phyloP scores from a whole-genome alignment of 305 asterid genomes.

The Coffea humblotiana region DNA sequence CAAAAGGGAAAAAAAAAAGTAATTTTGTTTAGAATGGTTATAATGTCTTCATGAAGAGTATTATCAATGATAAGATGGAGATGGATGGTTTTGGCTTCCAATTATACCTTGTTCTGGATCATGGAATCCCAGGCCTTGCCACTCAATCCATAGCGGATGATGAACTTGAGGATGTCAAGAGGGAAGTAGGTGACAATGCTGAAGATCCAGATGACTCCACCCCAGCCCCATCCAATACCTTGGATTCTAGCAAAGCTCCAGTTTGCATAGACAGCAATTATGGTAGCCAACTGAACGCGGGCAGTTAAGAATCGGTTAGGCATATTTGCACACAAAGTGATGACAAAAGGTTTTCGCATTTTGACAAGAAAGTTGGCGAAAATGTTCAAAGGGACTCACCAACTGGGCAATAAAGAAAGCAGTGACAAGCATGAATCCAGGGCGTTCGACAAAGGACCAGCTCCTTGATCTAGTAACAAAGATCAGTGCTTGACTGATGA shows the following conservation, averaged over 20 bases:
- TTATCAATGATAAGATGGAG: not conserved
- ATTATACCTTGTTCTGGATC: conserved; percentile 63
- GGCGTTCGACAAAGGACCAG: conserved; percentile 89
- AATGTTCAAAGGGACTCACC: conserved; percentile 36
- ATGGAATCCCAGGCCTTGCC: conserved; percentile 76
- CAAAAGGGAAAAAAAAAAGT: not conserved
- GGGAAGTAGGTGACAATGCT: conserved; percentile 78
- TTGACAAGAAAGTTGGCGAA: not conserved
- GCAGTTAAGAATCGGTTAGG: not conserved
- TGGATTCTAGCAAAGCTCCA: conserved; percentile 76
- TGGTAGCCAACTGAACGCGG: conserved; percentile 58
- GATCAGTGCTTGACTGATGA: conserved; percentile 86
- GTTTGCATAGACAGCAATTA: conserved; percentile 68
- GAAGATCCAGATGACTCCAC: conserved; percentile 76
- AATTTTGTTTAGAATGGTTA: not conserved
- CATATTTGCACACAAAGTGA: not conserved
- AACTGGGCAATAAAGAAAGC: conserved; percentile 83
- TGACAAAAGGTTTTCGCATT: not conserved
- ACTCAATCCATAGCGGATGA: conserved; percentile 48
- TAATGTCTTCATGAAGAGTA: not conserved
- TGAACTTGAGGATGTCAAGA: conserved; percentile 78
- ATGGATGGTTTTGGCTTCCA: conserved; percentile 2
- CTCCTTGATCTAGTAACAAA: conserved; percentile 88
- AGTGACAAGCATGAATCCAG: conserved; percentile 53
- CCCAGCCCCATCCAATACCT: conserved; percentile 97